Conservation (phyloP, 305 asterid species). For the Stenogyne calaminthoides region DNA sequence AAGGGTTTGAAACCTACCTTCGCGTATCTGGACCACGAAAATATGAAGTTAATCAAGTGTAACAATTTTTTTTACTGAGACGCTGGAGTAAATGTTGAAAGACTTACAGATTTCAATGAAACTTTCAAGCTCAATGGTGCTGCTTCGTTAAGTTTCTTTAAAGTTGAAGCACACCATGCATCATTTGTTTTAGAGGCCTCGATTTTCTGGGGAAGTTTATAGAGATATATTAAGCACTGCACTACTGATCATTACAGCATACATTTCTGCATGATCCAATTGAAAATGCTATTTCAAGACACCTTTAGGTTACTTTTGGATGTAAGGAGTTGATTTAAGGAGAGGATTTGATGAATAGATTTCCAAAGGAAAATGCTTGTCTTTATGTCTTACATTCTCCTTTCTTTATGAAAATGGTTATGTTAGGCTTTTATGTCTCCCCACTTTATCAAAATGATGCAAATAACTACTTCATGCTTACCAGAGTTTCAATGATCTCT, state of each 20-base stretch:
- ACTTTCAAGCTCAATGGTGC: slow-evolving; percentile 95
- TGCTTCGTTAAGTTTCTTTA: slow-evolving; percentile 69
- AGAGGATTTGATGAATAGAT: not conserved
- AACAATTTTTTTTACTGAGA: not conserved
- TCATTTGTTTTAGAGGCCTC: slow-evolving; percentile 78
- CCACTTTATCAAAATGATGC: not conserved
- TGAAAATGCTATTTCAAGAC: not conserved
- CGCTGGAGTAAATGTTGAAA: not conserved
- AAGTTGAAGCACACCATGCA: slow-evolving; percentile 61
- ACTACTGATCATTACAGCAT: not conserved
- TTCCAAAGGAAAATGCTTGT: not conserved
- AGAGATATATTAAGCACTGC: slow-evolving; percentile 6
- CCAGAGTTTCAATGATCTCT: slow-evolving; percentile 89
- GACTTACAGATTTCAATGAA: slow-evolving; percentile 86
- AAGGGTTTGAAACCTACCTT: slow-evolving; percentile 85
- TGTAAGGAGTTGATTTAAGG: not conserved
- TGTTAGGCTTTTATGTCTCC: slow-evolving; percentile 1
- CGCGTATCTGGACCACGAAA: slow-evolving; percentile 66
- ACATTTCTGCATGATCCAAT: slow-evolving; percentile 13
- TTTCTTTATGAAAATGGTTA: not conserved
- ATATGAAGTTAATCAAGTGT: not conserved
- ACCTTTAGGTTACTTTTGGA: not conserved
- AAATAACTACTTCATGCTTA: slow-evolving; percentile 38
- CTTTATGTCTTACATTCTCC: too few species aligned
- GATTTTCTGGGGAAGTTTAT: slow-evolving; percentile 49